Conservation (phyloP, 1,284 basidiomycete genomes). For the Ustilago sp. region DNA sequence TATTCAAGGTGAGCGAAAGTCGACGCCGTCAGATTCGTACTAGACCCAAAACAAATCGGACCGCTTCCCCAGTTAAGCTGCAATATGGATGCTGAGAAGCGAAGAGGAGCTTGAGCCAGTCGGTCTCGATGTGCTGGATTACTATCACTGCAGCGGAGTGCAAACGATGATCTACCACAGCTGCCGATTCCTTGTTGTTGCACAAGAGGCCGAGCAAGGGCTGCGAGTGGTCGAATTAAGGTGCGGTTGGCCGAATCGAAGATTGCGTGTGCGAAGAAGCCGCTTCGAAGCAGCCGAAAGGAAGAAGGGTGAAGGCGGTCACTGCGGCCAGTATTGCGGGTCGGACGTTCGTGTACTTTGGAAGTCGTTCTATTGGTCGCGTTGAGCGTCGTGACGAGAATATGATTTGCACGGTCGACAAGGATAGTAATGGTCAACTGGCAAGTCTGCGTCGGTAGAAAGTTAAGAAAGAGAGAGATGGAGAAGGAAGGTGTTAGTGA, state of each 20-base stretch:
- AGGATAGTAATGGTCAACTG: constrained; percentile 21
- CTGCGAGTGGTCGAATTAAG: neutral
- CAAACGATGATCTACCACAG: neutral
- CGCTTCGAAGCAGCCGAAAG: neutral
- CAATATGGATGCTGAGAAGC: neutral
- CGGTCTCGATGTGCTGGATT: neutral
- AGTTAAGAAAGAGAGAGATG: neutral
- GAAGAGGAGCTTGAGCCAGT: neutral
- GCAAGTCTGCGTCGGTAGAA: constrained; percentile 19
- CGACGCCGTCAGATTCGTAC: neutral
- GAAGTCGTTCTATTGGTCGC: neutral
- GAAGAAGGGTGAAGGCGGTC: neutral
- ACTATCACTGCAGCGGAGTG: neutral
- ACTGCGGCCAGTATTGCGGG: neutral
- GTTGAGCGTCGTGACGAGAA: neutral
- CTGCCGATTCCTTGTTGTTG: neutral
- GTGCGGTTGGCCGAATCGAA: neutral
- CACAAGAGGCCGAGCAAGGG: neutral
- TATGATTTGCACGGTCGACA: constrained; percentile 21
- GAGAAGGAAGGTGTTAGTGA: neutral
- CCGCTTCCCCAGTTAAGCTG: neutral
- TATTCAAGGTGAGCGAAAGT: neutral
- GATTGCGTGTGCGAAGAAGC: neutral
- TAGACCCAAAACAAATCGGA: neutral
- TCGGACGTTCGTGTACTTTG: neutral